Evolutionary conservation across 139 green algal genomes (phyloP).

Genomic region (Pleodorina starrii): DNA sequence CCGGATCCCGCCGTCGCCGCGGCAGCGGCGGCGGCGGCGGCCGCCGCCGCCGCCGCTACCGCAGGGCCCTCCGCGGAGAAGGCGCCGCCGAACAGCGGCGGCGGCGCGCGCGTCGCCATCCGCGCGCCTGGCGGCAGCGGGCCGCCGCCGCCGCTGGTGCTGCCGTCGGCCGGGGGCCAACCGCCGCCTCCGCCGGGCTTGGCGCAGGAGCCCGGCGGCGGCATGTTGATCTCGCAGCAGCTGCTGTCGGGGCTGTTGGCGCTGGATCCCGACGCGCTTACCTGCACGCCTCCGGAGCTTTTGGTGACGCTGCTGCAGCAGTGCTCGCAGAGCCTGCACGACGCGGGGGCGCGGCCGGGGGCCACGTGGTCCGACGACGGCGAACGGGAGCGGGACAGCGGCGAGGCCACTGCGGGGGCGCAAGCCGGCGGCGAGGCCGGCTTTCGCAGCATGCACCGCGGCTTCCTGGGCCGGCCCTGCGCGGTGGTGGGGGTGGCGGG

Average conservation of each 20-base stretch:
- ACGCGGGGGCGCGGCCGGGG: background rate
- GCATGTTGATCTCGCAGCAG: conserved; percentile 46
- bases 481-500: background rate
- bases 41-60: background rate
- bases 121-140: background rate
- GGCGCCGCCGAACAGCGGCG: background rate
- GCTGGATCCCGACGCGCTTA: conserved; percentile 37
- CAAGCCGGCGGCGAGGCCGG: background rate
- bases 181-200: background rate
- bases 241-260: conserved; percentile 30
- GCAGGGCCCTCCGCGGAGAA: background rate
- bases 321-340: background rate
- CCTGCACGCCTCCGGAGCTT: conserved; percentile 49
- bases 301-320: conserved; percentile 52
- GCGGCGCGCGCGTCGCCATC: background rate
- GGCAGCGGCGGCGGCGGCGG: background rate
- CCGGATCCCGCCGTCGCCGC: background rate
- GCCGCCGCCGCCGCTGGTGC: background rate
- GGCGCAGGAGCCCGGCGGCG: conserved; percentile 7
- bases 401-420: background rate
- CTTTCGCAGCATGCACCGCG: conserved; percentile 29
- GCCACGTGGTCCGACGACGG: background rate
- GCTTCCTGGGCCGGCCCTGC: conserved; percentile 32
- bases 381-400: background rate
- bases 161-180: background rate